Conservation (phyloP, 345 rosid genomes). For the Gossypium thurberi region DNA sequence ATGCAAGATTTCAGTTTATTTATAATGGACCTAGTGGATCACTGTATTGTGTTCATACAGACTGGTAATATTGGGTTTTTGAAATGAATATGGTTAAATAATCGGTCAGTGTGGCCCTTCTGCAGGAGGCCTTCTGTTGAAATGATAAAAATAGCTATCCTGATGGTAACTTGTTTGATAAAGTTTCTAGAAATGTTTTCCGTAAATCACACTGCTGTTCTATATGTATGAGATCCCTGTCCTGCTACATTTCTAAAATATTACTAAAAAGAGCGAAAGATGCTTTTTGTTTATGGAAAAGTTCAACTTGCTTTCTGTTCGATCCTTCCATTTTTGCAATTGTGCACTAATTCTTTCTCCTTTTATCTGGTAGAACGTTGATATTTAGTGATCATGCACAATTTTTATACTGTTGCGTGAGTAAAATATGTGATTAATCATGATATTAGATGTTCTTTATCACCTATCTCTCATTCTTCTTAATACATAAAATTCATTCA, state of each 20-base stretch:
- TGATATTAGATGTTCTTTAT: not conserved
- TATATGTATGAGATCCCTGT: not conserved
- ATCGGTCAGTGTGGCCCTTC: not conserved
- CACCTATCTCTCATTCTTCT: not conserved
- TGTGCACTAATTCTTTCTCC: not conserved
- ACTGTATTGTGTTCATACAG: not conserved
- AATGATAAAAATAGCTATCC: not conserved
- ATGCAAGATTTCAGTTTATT: not conserved
- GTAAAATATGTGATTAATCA: not conserved
- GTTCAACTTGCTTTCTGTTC: not conserved
- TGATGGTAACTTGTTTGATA: not conserved
- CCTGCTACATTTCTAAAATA: not conserved
- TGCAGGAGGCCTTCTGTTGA: not conserved
- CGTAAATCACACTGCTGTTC: not conserved
- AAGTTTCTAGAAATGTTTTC: not conserved
- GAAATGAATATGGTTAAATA: not conserved
- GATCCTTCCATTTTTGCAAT: not conserved
- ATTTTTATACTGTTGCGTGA: not conserved
- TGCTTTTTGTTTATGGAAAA: constrained; percentile 1
- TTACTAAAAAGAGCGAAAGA: not conserved
- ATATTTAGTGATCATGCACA: not conserved
- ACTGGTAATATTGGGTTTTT: not conserved
- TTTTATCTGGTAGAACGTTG: not conserved
- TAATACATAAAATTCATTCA: not conserved
- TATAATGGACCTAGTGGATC: not conserved